Evolutionary conservation across 164 flowering plant species (phyloP).

Genomic region (Tinospora cordifolia): DNA sequence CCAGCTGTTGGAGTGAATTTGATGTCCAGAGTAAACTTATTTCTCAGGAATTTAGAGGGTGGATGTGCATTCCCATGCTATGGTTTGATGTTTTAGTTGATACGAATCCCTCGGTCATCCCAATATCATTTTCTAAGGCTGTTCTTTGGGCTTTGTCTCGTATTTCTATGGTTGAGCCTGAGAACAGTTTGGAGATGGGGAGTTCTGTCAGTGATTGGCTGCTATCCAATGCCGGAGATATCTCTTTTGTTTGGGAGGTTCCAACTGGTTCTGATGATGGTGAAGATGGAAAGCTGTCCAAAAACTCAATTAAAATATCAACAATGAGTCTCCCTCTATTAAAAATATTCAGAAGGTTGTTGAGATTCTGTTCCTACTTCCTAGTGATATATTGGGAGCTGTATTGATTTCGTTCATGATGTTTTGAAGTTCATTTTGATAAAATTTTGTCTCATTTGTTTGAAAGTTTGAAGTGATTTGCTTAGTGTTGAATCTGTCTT

Average conservation of each 20-base stretch:
- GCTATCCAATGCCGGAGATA: conserved; percentile 40
- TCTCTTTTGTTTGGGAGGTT: conserved; percentile 66
- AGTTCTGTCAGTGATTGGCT: conserved; percentile 56
- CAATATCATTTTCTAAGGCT: conserved; percentile 72
- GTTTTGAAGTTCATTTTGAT: neutral
- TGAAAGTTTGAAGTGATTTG: neutral
- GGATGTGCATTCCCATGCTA: conserved; percentile 92
- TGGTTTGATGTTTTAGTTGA: conserved; percentile 80
- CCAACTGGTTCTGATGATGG: conserved; percentile 92
- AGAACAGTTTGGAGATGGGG: conserved; percentile 34
- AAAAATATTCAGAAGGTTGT: conserved; percentile 68
- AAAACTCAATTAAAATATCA: conserved; percentile 59
- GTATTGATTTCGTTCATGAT: neutral
- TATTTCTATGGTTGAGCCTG: conserved; percentile 66
- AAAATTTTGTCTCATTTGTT: neutral
- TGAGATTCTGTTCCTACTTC: neutral
- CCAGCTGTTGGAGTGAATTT: conserved; percentile 68
- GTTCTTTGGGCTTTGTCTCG: conserved; percentile 86
- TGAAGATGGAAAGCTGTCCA: conserved; percentile 53
- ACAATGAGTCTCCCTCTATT: conserved; percentile 47
- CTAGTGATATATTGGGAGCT: neutral
- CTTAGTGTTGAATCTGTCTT: neutral
- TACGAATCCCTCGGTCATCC: conserved; percentile 51
- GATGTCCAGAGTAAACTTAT: conserved; percentile 41
- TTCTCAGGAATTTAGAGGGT: conserved; percentile 47